Evolutionary conservation across 2,329 filamentous ascomycete genomes (phyloP), one percentile per base, ranked within the genome.

Genomic region (Nothophoma quercina): DNA sequence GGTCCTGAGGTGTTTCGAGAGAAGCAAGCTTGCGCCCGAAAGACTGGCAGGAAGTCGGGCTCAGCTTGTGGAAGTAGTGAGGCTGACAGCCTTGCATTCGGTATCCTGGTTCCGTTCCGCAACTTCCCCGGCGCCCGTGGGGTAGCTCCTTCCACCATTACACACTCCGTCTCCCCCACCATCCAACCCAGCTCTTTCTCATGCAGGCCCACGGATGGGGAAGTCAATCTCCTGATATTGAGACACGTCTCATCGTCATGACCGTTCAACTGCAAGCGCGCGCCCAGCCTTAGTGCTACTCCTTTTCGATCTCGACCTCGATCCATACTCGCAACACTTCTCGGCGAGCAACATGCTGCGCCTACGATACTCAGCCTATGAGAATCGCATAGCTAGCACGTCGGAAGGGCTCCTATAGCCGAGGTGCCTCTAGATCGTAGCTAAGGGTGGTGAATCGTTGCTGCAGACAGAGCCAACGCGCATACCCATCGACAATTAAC

Each of bases 141-240:
- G 47, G 47, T 44, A 39, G 40, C 47, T 51, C 47, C n/a, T 34
- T 23, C 45, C 22, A 39, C 40, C 26, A 39, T 34, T 39, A 28
- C 34, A 44, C 26, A 12, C 39, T 32, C 21, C 32, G 21, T 42
- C 19, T 10, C 33, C 19, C 25, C 29, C 26, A 23, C 22, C 47
- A 33, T 32, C 21, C 8, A 4, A 33, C 16, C 33, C 15, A 32
- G 33, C 26, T 28, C 16, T 51, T 39, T 39, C 40, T 34, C 21
- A 28, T 43, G 39, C 39, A 43, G 19, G 21, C n/a, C 13, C 23
- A 13, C 39, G n/a, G 19, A 7, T 43, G 15, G 26, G n/a, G 39
- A 42, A 4, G n/a, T 9, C 13, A 5, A 10, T 18, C 29, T 1
- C n/a, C n/a, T 9, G 25, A 16, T 12, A 13, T 19, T 21, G 8